Percentiles rank a stretch among this genome's conserved stretches.
Conservation (phyloP, 768 basidiomycete genomes). For the Pleurotus platypus region DNA sequence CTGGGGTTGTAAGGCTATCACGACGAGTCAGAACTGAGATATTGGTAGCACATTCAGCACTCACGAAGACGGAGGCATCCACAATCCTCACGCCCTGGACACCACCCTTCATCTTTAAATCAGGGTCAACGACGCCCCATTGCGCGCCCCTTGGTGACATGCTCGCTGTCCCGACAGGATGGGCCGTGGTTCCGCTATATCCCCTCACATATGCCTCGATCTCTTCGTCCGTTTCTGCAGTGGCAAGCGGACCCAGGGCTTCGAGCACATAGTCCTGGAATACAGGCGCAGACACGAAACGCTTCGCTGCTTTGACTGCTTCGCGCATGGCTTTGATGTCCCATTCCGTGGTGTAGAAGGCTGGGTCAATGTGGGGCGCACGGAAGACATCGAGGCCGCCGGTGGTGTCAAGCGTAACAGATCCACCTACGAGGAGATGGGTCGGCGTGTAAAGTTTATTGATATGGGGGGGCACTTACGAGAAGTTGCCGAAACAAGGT, state of each 20-base stretch:
- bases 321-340: slow-evolving; percentile 24
- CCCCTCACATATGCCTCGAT: too few species aligned
- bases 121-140: slow-evolving; percentile 30
- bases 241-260: slow-evolving; percentile 4
- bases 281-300: slow-evolving; percentile 21
- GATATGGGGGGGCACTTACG: not conserved
- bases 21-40: not conserved
- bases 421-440: too few species aligned
- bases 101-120: slow-evolving; percentile 25
- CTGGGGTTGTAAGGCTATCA: not conserved
- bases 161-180: slow-evolving; percentile 24
- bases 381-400: too few species aligned
- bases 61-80: slow-evolving; percentile 35
- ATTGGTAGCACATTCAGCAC: slow-evolving; percentile 1
- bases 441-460: too few species aligned
- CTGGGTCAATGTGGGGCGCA: slow-evolving; percentile 18
- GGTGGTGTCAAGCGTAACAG: too few species aligned
- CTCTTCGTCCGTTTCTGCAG: too few species aligned
- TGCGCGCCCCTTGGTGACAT: slow-evolving; percentile 25
- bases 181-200: slow-evolving; percentile 1
- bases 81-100: slow-evolving; percentile 29
- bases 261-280: slow-evolving; percentile 24
- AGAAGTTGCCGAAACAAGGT: not conserved
- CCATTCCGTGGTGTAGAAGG: slow-evolving; percentile 13
- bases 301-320: slow-evolving; percentile 18